Evolutionary conservation across 129 eudicot species (phyloP), one percentile per base, ranked within the genome.

Genomic region (Cynara cardunculus): DNA sequence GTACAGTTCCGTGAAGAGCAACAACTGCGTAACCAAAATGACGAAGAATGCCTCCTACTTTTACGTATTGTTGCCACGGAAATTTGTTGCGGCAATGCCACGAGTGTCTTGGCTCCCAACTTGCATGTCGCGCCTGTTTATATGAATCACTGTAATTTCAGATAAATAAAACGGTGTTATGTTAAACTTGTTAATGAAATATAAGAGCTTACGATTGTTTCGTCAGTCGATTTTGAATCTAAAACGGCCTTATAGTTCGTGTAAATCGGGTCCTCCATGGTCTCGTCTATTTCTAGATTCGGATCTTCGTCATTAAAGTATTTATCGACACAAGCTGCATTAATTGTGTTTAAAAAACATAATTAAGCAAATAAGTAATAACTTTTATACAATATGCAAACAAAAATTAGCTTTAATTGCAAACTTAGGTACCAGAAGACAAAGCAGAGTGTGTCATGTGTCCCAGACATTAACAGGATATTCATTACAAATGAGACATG

Each of bases 61-160:
- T 84, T 1, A 91, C 87, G 39, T 91, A 91, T 34, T 91, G 96
- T 72, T 86, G 86, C 91, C 93, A 82, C n/a, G 96, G 96, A 39
- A 87, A 76, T 64, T 81, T 86, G 9, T 32, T 32, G 62, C 85
- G 37, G 24, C 91, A 84, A 13, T 80, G 80, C 21, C 84, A 78
- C 53, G 91, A 83, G 66, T 85, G 87, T 32, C 37, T 32, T 5
- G 37, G 37, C 37, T 32, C 37, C 37, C 37, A 32, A 32, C 37
- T 32, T 32, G 37, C 37, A 32, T 32, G 37, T 32, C 37, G 37
- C 7, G 37, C 37, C 37, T 32, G 37, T 32, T 32, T 5, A 5
- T 5, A 32, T 32, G 8, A 32, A 5, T 32, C 7, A 32, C 7
- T 32, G 32, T 30, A 30, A 0, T 1, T 2, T 30, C 35, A 32